These are phyloP conservation scores for Hyaloscypha finlandica DNA, from an alignment of 495 filamentous ascomycete species.

Conservation along the genomic window DNA sequence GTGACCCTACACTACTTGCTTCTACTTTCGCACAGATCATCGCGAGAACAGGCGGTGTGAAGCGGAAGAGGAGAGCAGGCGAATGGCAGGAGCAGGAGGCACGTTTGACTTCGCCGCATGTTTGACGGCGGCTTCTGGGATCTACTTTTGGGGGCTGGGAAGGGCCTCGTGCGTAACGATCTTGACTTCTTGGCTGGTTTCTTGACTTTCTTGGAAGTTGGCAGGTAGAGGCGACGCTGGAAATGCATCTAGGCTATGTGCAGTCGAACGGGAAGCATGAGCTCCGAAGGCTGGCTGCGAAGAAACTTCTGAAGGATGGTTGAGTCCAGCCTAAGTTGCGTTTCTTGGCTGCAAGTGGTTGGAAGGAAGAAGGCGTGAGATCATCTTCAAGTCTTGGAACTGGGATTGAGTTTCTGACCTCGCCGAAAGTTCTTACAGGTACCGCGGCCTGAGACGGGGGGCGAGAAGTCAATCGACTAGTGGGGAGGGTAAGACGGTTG, in stretches of 20 bases:
- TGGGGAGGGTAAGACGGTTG: not conserved
- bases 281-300: not conserved
- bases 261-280: not conserved
- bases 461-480: too few relatives aligned
- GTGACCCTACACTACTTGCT: not conserved
- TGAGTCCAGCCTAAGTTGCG: not conserved
- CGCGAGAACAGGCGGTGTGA: conserved; percentile 10
- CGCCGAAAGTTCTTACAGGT: not conserved
- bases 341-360: not conserved
- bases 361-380: not conserved
- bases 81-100: not conserved
- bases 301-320: too few relatives aligned
- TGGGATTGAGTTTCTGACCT: not conserved
- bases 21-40: conserved; percentile 5
- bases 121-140: conserved; percentile 12
- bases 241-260: not conserved
- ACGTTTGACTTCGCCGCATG: not conserved
- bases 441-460: too few relatives aligned
- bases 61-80: not conserved
- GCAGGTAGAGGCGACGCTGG: not conserved
- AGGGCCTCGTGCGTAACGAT: not conserved
- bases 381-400: not conserved
- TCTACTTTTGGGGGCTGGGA: conserved; percentile 11
- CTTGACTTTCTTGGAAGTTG: not conserved
- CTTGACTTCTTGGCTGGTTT: not conserved